A percentile compares a stretch with the other conserved stretches of the same genome.
These are phyloP conservation scores for Rhododendron molle DNA, from an alignment of 148 eudicot species.

Conservation along the genomic window DNA sequence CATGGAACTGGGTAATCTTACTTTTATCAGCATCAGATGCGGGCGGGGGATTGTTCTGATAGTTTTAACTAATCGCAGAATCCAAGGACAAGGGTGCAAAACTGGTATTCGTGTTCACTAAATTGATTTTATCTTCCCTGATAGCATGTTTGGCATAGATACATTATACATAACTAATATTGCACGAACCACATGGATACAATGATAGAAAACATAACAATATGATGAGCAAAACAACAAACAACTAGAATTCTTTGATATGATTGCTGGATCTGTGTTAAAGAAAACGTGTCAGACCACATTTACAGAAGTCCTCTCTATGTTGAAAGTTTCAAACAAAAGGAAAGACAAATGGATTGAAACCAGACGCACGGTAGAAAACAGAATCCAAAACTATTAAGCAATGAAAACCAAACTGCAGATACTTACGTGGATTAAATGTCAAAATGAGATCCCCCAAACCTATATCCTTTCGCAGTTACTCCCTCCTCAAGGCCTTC, in stretches of 20 bases:
- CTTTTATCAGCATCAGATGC: not conserved
- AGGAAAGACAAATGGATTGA: not conserved
- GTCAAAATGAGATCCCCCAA: not conserved
- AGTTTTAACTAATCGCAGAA: not conserved
- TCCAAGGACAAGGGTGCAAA: not conserved
- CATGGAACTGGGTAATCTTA: not conserved
- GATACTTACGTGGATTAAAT: slow-evolving; percentile 5
- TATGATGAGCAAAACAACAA: not conserved
- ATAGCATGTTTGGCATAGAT: not conserved
- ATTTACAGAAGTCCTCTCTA: not conserved
- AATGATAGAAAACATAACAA: not conserved
- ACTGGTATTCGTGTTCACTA: not conserved
- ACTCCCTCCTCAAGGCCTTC: not conserved
- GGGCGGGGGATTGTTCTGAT: not conserved
- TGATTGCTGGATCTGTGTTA: not conserved
- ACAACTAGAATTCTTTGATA: not conserved
- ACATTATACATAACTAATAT: not conserved
- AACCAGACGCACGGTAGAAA: not conserved
- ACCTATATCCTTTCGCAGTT: not conserved
- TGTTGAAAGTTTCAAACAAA: not conserved
- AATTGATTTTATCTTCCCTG: not conserved
- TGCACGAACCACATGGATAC: not conserved
- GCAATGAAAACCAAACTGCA: not conserved
- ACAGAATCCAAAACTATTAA: not conserved
- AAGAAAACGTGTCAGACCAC: not conserved